Base-by-base conservation (phyloP, 1,284 basidiomycete species). In the Fomitopsis betulina region DNA sequence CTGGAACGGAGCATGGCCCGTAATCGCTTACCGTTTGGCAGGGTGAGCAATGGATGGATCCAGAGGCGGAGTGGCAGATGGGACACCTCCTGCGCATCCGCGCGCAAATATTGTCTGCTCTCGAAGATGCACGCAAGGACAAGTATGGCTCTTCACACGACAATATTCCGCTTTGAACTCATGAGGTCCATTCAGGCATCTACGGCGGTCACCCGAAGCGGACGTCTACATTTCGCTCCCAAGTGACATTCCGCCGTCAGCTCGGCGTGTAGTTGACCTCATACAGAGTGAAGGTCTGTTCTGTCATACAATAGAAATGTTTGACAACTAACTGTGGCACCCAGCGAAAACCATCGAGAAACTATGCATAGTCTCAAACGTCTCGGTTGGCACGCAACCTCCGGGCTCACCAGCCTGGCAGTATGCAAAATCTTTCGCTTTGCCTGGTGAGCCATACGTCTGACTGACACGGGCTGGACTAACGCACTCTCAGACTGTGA, bases 41-140 rank as follows among this genome's bases (percentile, higher is more conserved):
- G 86, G 63, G 68, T 56, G 32, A 71, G 3, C 75, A 80, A 60
- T 90, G 86, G 86, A 67, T 79, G 21, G 82, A 91, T 63, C 59
- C 66, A 3, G 64, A 72, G 45, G 81, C 80, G 3, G 79, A 81
- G 42, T 63, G 72, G 15, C 82, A 89, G 13, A 91, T 93, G 88
- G 65, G 72, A 2, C 65, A 73, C 32, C 71, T 93, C 10, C 71
- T 92, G 32, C 70, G 66, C 9, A 70, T 91, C 2, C 80, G 90
- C 10, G 72, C 73, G 15, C 74, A 73, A 2, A 85, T 91, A 0
- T 71, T 91, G 43, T 73, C 76, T 3, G 70, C 89, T 25, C 74
- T 94, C 15, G 91, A 94, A 68, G 73, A 83, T 60, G 90, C 90
- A 1, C 77, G 91, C n/a, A 72, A 75, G 53, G 76, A 84, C 53